These are phyloP conservation scores for Cytospora chrysosperma DNA, from an alignment of 2,329 filamentous ascomycete species.

Conservation along the genomic window DNA sequence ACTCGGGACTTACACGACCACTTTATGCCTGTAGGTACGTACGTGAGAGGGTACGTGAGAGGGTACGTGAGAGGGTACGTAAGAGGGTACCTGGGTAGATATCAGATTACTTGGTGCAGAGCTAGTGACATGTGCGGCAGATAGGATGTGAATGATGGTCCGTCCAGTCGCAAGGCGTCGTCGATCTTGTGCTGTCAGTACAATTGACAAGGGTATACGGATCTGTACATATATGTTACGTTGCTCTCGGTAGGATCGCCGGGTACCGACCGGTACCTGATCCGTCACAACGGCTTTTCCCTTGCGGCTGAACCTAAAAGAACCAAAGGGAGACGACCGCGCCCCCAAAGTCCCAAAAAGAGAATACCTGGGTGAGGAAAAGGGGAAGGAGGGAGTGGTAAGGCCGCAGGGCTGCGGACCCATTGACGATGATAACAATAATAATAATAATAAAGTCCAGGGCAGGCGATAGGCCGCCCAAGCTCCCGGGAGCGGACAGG, in stretches of 20 bases:
- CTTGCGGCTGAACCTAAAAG: conserved; percentile 15
- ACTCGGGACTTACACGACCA: background rate
- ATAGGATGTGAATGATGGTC: background rate
- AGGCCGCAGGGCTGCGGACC: conserved; percentile 3
- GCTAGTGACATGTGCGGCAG: background rate
- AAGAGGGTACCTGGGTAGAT: background rate
- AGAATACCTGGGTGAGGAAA: background rate
- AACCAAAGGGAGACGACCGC: background rate
- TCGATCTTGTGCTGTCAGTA: background rate
- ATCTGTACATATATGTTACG: background rate
- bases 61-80: background rate
- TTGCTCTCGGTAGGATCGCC: background rate
- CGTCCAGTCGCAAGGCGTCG: conserved; percentile 16
- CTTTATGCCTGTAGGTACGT: no score
- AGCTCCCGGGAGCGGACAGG: conserved; percentile 3
- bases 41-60: no score
- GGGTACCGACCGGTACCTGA: conserved; percentile 7
- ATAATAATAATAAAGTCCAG: background rate
- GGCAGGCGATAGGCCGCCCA: conserved; percentile 11
- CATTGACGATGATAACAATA: background rate
- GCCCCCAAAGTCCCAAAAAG: no score
- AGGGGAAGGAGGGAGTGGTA: background rate
- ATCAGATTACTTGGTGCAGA: background rate
- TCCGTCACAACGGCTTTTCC: conserved; percentile 12
- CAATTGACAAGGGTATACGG: background rate